phyloP scores from a whole-genome alignment of 306 rosid genomes.

The Rosa lucieae region DNA sequence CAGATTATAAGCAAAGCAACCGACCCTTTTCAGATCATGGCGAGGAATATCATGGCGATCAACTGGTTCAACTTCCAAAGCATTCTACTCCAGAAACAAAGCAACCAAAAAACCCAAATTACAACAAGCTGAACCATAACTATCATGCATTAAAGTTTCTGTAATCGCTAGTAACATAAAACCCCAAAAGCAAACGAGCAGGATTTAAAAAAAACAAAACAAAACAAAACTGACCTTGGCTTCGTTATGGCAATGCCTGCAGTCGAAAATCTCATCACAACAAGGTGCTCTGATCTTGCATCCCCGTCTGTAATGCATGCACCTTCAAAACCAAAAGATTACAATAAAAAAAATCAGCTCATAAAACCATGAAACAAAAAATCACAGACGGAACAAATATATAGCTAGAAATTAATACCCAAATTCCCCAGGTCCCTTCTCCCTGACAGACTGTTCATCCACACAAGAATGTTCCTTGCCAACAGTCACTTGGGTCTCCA shows the following conservation, averaged over 20 bases:
- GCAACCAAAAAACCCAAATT: neutral
- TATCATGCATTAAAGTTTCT: neutral
- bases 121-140: neutral
- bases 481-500: constrained; percentile 17
- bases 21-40: constrained; percentile 62
- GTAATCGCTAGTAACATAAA: too few species aligned
- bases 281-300: constrained; percentile 58
- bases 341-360: neutral
- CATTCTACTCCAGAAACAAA: constrained; percentile 43
- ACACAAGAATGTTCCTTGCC: neutral
- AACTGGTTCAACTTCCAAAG: constrained; percentile 48
- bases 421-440: constrained; percentile 28
- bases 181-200: neutral
- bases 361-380: neutral
- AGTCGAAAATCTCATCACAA: constrained; percentile 46
- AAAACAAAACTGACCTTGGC: constrained; percentile 29
- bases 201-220: too few species aligned
- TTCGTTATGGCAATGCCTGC: constrained; percentile 55
- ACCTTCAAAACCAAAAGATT: constrained; percentile 23
- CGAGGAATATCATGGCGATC: constrained; percentile 76
- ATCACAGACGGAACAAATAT: neutral
- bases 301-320: constrained; percentile 45
- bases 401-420: constrained; percentile 27
- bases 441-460: constrained; percentile 1
- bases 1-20: constrained; percentile 6